These are phyloP conservation scores for Sphaerostilbella broomeana DNA, from an alignment of 2,329 filamentous ascomycete species.

Conservation along the genomic window DNA sequence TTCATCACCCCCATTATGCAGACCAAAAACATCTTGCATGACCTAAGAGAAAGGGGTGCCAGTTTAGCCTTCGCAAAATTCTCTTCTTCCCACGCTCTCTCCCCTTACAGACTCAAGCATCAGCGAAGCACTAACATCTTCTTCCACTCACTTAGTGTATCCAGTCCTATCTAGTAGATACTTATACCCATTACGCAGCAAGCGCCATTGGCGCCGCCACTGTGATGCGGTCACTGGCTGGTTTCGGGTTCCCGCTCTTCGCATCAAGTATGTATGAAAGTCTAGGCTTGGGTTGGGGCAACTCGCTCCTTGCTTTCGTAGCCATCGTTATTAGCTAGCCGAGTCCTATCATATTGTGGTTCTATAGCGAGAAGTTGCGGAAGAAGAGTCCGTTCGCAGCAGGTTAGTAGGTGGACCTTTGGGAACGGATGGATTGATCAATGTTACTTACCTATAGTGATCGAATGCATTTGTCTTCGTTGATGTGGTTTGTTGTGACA, in stretches of 20 bases:
- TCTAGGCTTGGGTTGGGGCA: conserved; percentile 37
- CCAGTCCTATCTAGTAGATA: conserved; percentile 41
- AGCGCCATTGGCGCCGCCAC: conserved; percentile 39
- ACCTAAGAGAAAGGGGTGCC: too few species aligned
- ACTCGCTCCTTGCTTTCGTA: conserved; percentile 35
- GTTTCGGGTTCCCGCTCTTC: conserved; percentile 47
- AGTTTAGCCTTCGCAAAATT: too few species aligned
- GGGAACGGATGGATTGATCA: too few species aligned
- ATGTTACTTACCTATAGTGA: too few species aligned
- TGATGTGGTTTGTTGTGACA: too few species aligned
- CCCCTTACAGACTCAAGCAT: too few species aligned
- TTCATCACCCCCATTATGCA: too few species aligned
- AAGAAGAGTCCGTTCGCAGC: conserved; percentile 23
- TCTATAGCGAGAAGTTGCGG: conserved; percentile 35
- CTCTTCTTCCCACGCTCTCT: too few species aligned
- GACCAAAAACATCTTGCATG: too few species aligned
- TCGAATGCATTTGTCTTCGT: too few species aligned
- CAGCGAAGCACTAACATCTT: too few species aligned
- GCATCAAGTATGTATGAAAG: conserved; percentile 38
- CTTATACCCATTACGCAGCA: conserved; percentile 39
- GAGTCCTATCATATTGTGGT: conserved; percentile 38
- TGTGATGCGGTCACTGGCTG: conserved; percentile 41
- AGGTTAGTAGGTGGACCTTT: too few species aligned
- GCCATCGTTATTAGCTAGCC: conserved; percentile 36
- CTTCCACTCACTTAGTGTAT: conserved; percentile 36